A percentile compares a stretch with the other conserved stretches of the same genome.
phyloP scores from a whole-genome alignment of 225 moss, liverwort and hornwort species.

The Lunularia cruciata region DNA sequence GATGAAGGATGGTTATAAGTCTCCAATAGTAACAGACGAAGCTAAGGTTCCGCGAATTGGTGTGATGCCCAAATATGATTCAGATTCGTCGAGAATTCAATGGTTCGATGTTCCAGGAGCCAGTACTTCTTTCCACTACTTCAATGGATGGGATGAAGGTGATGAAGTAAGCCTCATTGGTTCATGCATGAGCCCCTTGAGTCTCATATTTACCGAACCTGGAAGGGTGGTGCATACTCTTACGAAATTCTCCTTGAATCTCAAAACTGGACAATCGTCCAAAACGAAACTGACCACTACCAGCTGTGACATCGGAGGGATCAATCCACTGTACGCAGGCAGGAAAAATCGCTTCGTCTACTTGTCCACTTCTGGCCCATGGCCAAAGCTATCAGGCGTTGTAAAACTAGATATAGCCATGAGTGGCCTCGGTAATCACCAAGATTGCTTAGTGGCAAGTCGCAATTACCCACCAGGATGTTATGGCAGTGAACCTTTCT shows the following conservation, averaged over 20 bases:
- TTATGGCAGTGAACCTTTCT: too few species aligned
- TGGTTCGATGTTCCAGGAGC: conserved; percentile 27
- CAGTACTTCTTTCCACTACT: conserved; percentile 20
- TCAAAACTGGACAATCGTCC: conserved; percentile 18
- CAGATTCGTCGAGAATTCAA: conserved; percentile 10
- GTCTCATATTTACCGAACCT: neutral
- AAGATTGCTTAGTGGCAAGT: too few species aligned
- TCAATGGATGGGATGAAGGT: conserved; percentile 33
- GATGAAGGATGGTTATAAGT: too few species aligned
- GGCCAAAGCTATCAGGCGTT: too few species aligned
- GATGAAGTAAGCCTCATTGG: conserved; percentile 26
- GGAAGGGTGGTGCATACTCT: neutral
- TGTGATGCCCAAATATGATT: conserved; percentile 25
- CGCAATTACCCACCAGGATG: too few species aligned
- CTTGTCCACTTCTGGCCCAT: too few species aligned
- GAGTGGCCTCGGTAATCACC: too few species aligned
- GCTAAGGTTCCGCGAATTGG: conserved; percentile 18
- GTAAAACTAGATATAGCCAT: too few species aligned
- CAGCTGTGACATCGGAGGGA: too few species aligned
- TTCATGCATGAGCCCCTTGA: conserved; percentile 1
- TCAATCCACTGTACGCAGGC: too few species aligned
- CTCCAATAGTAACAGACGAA: conserved; percentile 14
- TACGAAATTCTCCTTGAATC: conserved; percentile 25
- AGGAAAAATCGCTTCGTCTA: too few species aligned
- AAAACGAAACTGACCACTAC: too few species aligned